Percentiles rank a stretch among this genome's conserved stretches.
Conservation (phyloP, 305 asterid species). For the Rubia tinctorum region DNA sequence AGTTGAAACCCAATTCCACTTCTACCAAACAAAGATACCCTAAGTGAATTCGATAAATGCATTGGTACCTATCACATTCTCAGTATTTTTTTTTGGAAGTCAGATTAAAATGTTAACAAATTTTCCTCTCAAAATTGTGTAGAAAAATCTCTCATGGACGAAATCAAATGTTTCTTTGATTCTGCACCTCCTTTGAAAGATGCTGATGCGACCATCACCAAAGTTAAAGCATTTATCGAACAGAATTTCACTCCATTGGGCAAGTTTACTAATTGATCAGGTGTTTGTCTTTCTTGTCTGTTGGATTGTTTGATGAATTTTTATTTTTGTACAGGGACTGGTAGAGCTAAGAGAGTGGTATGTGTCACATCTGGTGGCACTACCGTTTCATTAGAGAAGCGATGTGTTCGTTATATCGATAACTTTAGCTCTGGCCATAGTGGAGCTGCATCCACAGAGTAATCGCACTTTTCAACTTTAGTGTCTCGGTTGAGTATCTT, state of each 20-base stretch:
- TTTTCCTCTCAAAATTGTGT: background rate
- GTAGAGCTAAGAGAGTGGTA: slow-evolving; percentile 49
- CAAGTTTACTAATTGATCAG: slow-evolving; percentile 21
- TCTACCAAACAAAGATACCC: background rate
- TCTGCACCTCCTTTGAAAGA: slow-evolving; percentile 82
- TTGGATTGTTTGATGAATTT: slow-evolving; percentile 12
- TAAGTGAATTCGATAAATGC: background rate
- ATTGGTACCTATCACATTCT: no score
- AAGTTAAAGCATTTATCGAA: slow-evolving; percentile 45
- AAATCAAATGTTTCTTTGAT: slow-evolving; percentile 63
- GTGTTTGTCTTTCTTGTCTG: background rate
- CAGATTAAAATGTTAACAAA: background rate
- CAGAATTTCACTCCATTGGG: slow-evolving; percentile 41
- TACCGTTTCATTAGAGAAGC: slow-evolving; percentile 86
- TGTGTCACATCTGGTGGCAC: slow-evolving; percentile 98
- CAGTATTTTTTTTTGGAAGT: background rate
- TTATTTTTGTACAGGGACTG: slow-evolving; percentile 35
- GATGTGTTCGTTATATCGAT: slow-evolving; percentile 91
- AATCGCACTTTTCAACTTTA: slow-evolving; percentile 1
- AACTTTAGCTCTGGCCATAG: slow-evolving; percentile 95
- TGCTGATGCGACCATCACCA: slow-evolving; percentile 45
- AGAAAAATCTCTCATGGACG: slow-evolving; percentile 17
- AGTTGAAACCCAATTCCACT: no score
- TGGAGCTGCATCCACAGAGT: slow-evolving; percentile 97
- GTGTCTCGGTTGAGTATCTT: background rate